Base-by-base conservation (phyloP, 2,329 filamentous ascomycete species). In the Trichocomaceae sp. region DNA sequence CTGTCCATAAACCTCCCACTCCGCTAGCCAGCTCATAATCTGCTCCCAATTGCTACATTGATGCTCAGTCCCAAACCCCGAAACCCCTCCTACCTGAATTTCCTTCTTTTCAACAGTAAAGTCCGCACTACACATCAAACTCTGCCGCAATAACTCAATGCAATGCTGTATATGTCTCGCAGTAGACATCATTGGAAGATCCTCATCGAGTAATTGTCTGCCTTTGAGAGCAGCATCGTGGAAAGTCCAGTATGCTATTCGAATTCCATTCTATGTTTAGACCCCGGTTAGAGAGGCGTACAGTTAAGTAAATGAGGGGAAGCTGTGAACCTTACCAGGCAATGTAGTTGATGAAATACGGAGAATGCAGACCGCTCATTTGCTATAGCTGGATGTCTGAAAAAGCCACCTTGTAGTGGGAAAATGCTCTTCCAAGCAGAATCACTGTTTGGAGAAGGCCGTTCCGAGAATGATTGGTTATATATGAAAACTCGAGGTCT, bases 331-430 rank as follows among this genome's bases (percentile, higher is more conserved):
- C 5, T 29, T 48, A 48, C 46, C 49, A 52, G n/a, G 29, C 49
- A 52, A 31, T 52, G 37, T 15, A 52, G 37, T 1, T 41, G 19
- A 17, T 52, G 49, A 20, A 42, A 52, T 15, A 52, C 49, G 45
- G 31, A 10, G 9, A 52, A 31, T 17, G 33, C 39, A 12, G 49
- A 52, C 6, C 33, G 26, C 10, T 52, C 19, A 5, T 35, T 33
- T 13, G 49, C 49, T 10, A 52, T 52, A n/a, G 7, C 29, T 45
- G 49, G 49, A 22, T 44, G 49, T 31, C 20, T 52, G 49, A 52
- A 20, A 44, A 42, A 52, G 2, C 49, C 49, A 15, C 17, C 23
- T 12, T 42, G 33, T 1, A 8, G 22, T 5, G 49, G 49, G 23
- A 52, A 52, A 9, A 52, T 33, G 22, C 19, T 17, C 10, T 52